Percentiles rank a stretch among this genome's conserved stretches.
Conservation (phyloP, 768 basidiomycete genomes). For the Lentinus brumalis region DNA sequence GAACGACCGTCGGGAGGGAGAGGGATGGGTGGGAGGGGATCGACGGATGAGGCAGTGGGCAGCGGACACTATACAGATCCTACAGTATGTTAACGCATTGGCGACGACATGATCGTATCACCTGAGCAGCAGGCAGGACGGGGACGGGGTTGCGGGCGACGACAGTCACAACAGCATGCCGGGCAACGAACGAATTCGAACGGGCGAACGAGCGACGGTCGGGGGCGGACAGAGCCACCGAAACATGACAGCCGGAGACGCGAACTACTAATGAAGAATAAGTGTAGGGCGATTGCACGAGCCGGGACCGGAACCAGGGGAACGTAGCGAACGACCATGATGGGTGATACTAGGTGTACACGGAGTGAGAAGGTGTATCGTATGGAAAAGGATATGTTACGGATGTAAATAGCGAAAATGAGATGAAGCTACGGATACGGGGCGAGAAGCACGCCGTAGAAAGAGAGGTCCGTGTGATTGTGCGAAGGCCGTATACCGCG, state of each 20-base stretch:
- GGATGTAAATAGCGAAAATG: not conserved
- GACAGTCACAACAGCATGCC: not conserved
- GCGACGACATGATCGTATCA: not conserved
- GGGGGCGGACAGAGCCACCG: not conserved
- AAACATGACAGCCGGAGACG: not conserved
- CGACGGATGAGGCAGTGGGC: not conserved
- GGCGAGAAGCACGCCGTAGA: not conserved
- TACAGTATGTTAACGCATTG: not conserved
- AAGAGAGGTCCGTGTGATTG: not conserved
- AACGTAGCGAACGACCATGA: not conserved
- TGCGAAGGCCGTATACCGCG: not conserved
- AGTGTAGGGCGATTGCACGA: no score
- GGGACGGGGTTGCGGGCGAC: no score
- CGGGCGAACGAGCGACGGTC: not conserved
- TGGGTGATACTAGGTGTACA: not conserved
- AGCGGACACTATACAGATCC: not conserved
- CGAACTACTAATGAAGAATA: not conserved
- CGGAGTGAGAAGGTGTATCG: not conserved
- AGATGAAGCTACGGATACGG: not conserved
- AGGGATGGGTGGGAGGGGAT: not conserved
- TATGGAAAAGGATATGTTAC: constrained; percentile 2
- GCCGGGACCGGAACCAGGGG: not conserved
- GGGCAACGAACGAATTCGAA: not conserved
- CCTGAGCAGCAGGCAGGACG: not conserved
- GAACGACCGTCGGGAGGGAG: no score